Evolutionary conservation across 2,329 filamentous ascomycete genomes (phyloP), one percentile per base, ranked within the genome.

Genomic region (Beauveria sp.): DNA sequence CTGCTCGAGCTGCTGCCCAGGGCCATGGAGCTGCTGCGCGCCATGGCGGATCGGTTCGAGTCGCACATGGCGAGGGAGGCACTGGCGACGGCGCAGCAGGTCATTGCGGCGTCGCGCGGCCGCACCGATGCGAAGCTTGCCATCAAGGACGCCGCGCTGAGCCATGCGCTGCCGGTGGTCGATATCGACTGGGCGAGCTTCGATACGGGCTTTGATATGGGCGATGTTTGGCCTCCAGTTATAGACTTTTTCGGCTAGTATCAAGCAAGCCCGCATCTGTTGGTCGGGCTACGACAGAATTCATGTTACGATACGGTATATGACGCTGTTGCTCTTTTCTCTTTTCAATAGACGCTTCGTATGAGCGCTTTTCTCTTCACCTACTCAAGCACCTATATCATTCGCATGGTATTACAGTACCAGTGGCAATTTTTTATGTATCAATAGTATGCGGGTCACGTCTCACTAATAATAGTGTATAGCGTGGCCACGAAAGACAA

Each of bases 1-100:
- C 38, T 53, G 22, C 51, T 66, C 16, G 46, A 52, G 2, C 16
- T 66, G 26, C 56, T 66, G 9, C 62, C 65, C 2, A 16, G 45
- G 53, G 63, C 61, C 42, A 46, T 62, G 59, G 54, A 60, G 48
- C 22, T 52, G 57, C 31, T 62, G 45, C 45, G 59, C 45, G 16
- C 42, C 54, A 43, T 63, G 53, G 34, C 61, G 40, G 45, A 63
- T 38, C n/a, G 18, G 4, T 62, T 65, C 16, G 54, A 50, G 12
- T 62, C 64, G 10, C 65, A 65, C 50, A 63, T 66, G 59, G 62
- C 60, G 3, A 26, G 34, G 18, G 65, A 66, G 52, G 65, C 65
- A 40, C 48, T 66, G 14, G 56, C 59, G 1, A 64, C 64, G 40
- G 64, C 64, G 46, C 55, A 53, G 46, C 48, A 58, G 31, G 18